Conservation (phyloP, 1,284 basidiomycete genomes). For the Calocybe gambosa region DNA sequence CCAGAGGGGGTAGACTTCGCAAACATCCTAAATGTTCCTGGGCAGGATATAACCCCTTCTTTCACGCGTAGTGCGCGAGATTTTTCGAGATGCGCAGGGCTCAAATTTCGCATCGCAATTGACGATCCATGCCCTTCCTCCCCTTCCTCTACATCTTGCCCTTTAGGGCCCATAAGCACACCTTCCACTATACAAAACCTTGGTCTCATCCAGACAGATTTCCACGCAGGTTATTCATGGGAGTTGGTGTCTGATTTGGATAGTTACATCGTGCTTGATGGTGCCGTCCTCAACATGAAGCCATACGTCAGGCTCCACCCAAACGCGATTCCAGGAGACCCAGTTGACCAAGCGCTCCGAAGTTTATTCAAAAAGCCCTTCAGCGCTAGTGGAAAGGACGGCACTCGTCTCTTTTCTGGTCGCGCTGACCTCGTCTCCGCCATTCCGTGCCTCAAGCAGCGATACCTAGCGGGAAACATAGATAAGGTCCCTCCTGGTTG, state of each 20-base stretch:
- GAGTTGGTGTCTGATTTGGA: constrained; percentile 63
- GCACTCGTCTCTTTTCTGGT: constrained; percentile 80
- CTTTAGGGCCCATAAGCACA: constrained; percentile 51
- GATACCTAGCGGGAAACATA: constrained; percentile 91
- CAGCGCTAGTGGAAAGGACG: constrained; percentile 74
- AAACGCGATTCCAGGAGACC: constrained; percentile 62
- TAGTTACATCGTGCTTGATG: constrained; percentile 87
- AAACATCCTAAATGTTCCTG: constrained; percentile 54
- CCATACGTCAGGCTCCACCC: constrained; percentile 82
- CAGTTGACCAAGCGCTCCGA: constrained; percentile 82
- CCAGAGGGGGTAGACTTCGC: constrained; percentile 52
- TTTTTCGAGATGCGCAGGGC: constrained; percentile 58
- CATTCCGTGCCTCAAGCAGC: constrained; percentile 74
- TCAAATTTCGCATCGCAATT: constrained; percentile 62
- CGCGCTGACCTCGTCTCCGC: constrained; percentile 60
- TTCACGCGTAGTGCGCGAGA: constrained; percentile 68
- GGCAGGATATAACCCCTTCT: constrained; percentile 84
- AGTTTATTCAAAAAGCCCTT: constrained; percentile 52
- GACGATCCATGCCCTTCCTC: constrained; percentile 65
- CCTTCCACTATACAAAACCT: constrained; percentile 56
- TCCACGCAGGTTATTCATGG: constrained; percentile 85
- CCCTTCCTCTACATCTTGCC: constrained; percentile 48
- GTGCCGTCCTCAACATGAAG: constrained; percentile 88
- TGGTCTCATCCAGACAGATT: constrained; percentile 56
- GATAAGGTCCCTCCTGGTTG: constrained; percentile 97